Conservation (phyloP, 345 rosid species). For the Corchorus olitorius region DNA sequence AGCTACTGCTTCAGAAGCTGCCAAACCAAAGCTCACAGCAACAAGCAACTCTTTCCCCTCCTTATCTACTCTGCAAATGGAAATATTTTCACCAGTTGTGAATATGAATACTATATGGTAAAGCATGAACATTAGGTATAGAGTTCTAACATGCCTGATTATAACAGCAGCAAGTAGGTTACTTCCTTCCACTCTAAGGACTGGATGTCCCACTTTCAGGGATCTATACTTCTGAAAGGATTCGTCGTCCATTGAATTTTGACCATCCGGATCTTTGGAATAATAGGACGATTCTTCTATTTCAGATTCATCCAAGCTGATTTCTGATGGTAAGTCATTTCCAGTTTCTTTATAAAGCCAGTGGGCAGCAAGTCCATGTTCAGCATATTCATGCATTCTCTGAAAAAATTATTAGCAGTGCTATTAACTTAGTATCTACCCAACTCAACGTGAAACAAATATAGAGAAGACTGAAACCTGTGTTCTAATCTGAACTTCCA, state of each 20-base stretch:
- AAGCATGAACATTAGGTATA: neutral
- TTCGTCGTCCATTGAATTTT: conserved; percentile 36
- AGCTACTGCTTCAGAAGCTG: conserved; percentile 75
- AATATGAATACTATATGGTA: neutral
- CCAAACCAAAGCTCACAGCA: conserved; percentile 73
- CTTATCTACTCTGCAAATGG: conserved; percentile 55
- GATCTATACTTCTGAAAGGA: conserved; percentile 51
- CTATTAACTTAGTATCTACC: neutral
- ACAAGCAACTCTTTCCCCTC: conserved; percentile 70
- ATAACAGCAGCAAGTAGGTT: conserved; percentile 76
- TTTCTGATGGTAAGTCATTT: conserved; percentile 38
- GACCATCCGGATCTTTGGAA: conserved; percentile 41
- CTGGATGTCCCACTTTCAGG: conserved; percentile 70
- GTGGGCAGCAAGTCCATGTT: conserved; percentile 86
- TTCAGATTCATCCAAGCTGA: conserved; percentile 48
- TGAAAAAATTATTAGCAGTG: conserved; percentile 22
- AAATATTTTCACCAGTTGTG: neutral
- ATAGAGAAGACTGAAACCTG: conserved; percentile 40
- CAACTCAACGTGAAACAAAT: neutral
- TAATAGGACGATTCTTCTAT: conserved; percentile 39
- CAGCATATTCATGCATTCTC: conserved; percentile 84
- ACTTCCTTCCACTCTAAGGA: conserved; percentile 72
- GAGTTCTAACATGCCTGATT: conserved; percentile 38
- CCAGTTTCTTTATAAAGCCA: conserved; percentile 82
- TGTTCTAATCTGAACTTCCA: conserved; percentile 84